Evolutionary conservation across 257 asterid species (phyloP), one percentile per base, ranked within the genome.

Genomic region (Przewalskia tangutica): DNA sequence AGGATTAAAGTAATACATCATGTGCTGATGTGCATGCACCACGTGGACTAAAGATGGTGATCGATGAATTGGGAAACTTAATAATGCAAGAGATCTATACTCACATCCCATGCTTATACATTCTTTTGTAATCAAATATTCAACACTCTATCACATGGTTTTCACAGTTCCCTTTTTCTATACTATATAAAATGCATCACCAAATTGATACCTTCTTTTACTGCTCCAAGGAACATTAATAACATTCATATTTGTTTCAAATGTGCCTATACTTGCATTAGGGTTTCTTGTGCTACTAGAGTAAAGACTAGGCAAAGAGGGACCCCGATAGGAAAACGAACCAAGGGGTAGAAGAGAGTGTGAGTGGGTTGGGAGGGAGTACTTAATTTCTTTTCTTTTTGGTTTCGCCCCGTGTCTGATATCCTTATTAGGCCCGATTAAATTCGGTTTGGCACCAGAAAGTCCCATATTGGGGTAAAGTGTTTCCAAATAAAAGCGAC

Each of bases 101-200:
- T 59, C 42, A 23, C 42, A 53, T 44, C 51, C 73, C 63, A 60
- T 67, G 63, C 27, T 60, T 63, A 44, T 63, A 53, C 83, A 63
- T 63, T 42, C 76, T 63, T 66, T 66, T 42, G 56, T 51, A 4
- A 48, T 51, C 13, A 59, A 7, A 27, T 54, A 63, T 55, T 66
- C 77, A 62, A 80, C 40, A 58, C 63, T 63, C 77, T n/a, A 80
- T 62, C 82, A 80, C 83, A 16, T 80, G 83, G 62, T 42, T 79
- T 13, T 36, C 40, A 59, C 38, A 79, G 18, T 79, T 13, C 17
- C 42, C 18, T 23, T 23, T 76, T 23, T 6, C 38, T 36, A 59
- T 11, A 55, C 48, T 76, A 44, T 7, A 46, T 18, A 23, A 23
- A 20, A 79, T 13, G 8, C 14, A 55, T 42, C 82, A 79, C 70